Evolutionary conservation across 2,329 filamentous ascomycete species (phyloP).

Genomic region (Colletotrichum destructivum): DNA sequence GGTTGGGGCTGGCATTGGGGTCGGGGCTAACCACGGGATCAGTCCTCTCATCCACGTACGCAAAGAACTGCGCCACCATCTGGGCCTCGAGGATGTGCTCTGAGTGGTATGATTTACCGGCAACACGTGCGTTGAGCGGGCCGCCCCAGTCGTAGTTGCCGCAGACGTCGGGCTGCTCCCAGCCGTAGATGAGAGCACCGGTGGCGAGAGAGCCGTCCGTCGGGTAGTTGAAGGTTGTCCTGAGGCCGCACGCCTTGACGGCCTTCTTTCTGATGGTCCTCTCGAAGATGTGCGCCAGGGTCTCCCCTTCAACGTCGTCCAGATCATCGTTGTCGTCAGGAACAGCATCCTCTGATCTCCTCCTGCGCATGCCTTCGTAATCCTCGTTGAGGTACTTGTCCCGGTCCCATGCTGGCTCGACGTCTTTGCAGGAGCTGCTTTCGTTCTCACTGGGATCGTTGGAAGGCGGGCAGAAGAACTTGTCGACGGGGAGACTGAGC

Average conservation of each 20-base stretch:
- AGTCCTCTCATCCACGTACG: too few species aligned
- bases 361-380: too few species aligned
- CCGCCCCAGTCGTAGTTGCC: conserved; percentile 13
- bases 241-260: background rate
- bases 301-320: too few species aligned
- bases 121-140: conserved; percentile 24
- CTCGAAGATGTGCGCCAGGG: too few species aligned
- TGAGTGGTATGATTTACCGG: conserved; percentile 26
- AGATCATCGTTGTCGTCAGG: too few species aligned
- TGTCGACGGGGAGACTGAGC: conserved; percentile 31
- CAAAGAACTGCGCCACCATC: conserved; percentile 23
- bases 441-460: conserved; percentile 5
- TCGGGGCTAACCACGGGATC: too few species aligned
- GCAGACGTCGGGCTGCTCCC: conserved; percentile 23
- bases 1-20: too few species aligned
- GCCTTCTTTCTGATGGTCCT: too few species aligned
- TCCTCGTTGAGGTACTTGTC: conserved; percentile 4
- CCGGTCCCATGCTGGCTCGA: background rate
- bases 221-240: too few species aligned
- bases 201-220: too few species aligned
- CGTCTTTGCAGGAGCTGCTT: conserved; percentile 15
- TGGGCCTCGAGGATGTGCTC: conserved; percentile 45
- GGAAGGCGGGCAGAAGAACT: conserved; percentile 35
- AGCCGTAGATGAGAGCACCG: conserved; percentile 15
- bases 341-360: too few species aligned